Base-by-base conservation (phyloP, 495 filamentous ascomycete species). In the Penicillium cinerascens region DNA sequence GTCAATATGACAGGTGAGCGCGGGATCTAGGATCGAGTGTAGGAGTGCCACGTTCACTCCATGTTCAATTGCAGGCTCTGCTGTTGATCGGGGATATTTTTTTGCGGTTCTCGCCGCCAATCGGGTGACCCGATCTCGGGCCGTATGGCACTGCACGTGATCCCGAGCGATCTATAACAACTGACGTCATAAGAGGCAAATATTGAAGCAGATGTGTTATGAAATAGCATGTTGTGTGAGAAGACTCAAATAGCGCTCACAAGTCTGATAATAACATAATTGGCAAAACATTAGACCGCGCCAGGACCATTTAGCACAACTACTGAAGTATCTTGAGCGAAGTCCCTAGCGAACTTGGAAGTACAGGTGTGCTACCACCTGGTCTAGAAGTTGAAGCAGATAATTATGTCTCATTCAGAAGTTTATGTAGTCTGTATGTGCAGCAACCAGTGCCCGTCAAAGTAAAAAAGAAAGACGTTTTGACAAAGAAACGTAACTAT, bases 51-150 rank as follows among this genome's bases (percentile, higher is more conserved):
- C 13, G 35, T 46, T 60, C 54, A 60, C 23, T 58, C 39, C 56
- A 65, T 61, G 18, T 41, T 55, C 36, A 9, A 29, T 22, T 43
- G 15, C 11, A 20, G 41, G 20, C 15, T 54, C 59, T 40, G 60
- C 55, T 52, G 55, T 47, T 52, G 40, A 40, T 36, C 55, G 43
- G 38, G 35, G 57, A 65, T 61, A 60, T 53, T 67, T 64, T 63
- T 61, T 44, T 41, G 33, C 49, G 54, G 51, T 52, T 50, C 47
- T 67, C 59, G 64, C 64, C 64, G 56, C 61, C 55, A 63, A 65
- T 65, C 64, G 61, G 58, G 46, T 56, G 40, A 37, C 58, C 58
- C 58, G 54, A 49, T 41, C 49, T 53, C 51, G 40, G 49, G 49
- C 44, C 47, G 48, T 48, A 49, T 26, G 29, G 10, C n/a, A 4